These are phyloP conservation scores for Bipolaris oryzae DNA, from an alignment of 2,329 filamentous ascomycete genomes.

Conservation along the genomic window DNA sequence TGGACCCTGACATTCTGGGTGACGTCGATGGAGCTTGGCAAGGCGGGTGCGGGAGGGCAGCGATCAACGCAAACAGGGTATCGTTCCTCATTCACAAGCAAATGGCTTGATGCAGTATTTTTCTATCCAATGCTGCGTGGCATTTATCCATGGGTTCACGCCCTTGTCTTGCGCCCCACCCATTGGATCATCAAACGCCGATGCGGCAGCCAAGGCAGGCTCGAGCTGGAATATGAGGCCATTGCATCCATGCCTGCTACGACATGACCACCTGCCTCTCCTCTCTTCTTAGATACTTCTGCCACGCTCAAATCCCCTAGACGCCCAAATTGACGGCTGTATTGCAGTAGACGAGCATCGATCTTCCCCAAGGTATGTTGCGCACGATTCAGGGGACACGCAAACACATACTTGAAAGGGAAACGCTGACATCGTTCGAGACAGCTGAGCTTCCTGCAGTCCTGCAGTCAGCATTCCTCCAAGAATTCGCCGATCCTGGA, in stretches of 20 bases:
- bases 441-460: slow-evolving; percentile 22
- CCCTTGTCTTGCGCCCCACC: slow-evolving; percentile 14
- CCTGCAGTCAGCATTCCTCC: slow-evolving; percentile 5
- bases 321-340: not conserved
- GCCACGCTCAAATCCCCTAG: not conserved
- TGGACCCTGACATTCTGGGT: slow-evolving; percentile 29
- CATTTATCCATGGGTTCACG: slow-evolving; percentile 3
- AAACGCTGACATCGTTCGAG: slow-evolving; percentile 18
- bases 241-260: slow-evolving; percentile 21
- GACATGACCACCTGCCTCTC: slow-evolving; percentile 26
- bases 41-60: not conserved
- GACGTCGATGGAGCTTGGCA: slow-evolving; percentile 23
- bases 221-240: slow-evolving; percentile 20
- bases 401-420: not conserved
- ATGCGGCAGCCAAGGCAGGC: slow-evolving; percentile 33
- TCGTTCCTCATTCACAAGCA: not conserved
- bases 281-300: slow-evolving; percentile 13
- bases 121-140: slow-evolving; percentile 7
- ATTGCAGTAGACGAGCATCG: not conserved
- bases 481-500: not conserved
- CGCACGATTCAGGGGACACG: not conserved
- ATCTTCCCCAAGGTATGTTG: not conserved
- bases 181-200: slow-evolving; percentile 27
- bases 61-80: slow-evolving; percentile 10
- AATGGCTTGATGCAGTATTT: slow-evolving; percentile 7